Evolutionary conservation across 163 green algal genomes (phyloP).

Genomic region (Chloromonas sp.): DNA sequence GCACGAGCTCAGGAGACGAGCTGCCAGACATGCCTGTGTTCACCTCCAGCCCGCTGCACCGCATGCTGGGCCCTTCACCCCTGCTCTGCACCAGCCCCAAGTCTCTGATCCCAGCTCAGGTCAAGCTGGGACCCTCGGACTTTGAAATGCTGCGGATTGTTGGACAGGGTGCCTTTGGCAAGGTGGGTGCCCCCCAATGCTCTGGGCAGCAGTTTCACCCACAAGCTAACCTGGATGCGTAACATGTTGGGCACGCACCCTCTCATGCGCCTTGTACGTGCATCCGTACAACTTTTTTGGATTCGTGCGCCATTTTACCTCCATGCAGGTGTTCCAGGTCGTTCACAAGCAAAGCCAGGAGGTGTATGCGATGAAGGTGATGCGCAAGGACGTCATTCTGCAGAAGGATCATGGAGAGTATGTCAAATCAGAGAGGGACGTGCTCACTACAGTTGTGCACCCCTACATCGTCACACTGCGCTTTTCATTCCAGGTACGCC

Average conservation of each 20-base stretch:
- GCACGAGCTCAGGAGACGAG: too few species aligned
- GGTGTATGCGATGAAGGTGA: constrained; percentile 84
- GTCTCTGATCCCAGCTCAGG: too few species aligned
- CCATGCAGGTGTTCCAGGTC: constrained; percentile 74
- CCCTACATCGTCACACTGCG: constrained; percentile 96
- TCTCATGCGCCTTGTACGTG: neutral
- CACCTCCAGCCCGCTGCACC: too few species aligned
- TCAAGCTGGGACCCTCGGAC: constrained; percentile 66
- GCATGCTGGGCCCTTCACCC: too few species aligned
- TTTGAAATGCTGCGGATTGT: constrained; percentile 94
- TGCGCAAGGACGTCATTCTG: constrained; percentile 92
- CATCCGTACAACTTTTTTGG: neutral
- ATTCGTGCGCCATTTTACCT: neutral
- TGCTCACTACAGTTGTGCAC: constrained; percentile 87
- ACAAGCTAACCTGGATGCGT: too few species aligned
- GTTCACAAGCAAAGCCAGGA: constrained; percentile 50
- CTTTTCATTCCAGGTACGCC: constrained; percentile 84
- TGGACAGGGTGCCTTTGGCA: constrained; percentile 95
- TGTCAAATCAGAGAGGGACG: constrained; percentile 81
- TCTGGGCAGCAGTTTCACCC: too few species aligned
- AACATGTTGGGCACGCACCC: neutral
- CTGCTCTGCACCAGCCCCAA: too few species aligned
- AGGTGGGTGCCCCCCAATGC: constrained; percentile 51
- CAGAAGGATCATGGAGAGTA: constrained; percentile 90
- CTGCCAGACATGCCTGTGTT: too few species aligned